Evolutionary conservation across 495 filamentous ascomycete species (phyloP).

Genomic region (Podospora didyma): DNA sequence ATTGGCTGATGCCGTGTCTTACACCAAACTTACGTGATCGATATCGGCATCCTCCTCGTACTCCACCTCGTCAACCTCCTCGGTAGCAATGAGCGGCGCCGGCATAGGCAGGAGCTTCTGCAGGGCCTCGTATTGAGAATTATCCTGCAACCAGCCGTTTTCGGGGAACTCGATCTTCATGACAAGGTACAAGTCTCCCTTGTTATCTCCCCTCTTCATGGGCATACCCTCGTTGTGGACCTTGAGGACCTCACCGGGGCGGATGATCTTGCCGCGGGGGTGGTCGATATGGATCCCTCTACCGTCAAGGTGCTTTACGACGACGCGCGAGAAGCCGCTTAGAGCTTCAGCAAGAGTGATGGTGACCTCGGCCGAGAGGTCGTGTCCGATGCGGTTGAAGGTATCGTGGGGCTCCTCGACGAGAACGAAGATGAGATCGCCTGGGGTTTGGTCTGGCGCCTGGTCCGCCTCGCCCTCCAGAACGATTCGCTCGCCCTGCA

Average conservation of each 20-base stretch:
- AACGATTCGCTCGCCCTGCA: conserved; percentile 84
- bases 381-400: conserved; percentile 77
- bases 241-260: conserved; percentile 78
- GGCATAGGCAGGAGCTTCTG: conserved; percentile 68
- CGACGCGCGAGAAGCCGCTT: conserved; percentile 83
- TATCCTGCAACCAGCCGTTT: conserved; percentile 72
- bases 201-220: conserved; percentile 72
- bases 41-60: conserved; percentile 77
- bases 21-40: conserved; percentile 59
- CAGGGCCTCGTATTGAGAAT: conserved; percentile 61
- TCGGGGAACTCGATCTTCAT: conserved; percentile 88
- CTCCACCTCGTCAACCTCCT: conserved; percentile 80
- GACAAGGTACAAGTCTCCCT: conserved; percentile 82
- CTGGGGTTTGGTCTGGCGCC: conserved; percentile 82
- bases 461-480: conserved; percentile 95
- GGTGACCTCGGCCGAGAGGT: conserved; percentile 74
- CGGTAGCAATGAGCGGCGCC: conserved; percentile 54
- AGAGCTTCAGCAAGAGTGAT: conserved; percentile 82
- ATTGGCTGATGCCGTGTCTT: background rate
- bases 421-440: conserved; percentile 86
- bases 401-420: conserved; percentile 74
- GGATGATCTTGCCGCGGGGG: conserved; percentile 68
- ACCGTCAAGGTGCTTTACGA: conserved; percentile 90
- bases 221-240: conserved; percentile 92
- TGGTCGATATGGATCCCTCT: conserved; percentile 80